A percentile compares a stretch with the other conserved stretches of the same genome.
Evolutionary conservation across 2,329 filamentous ascomycete genomes (phyloP).

Genomic region (Verruconis gallopava): DNA sequence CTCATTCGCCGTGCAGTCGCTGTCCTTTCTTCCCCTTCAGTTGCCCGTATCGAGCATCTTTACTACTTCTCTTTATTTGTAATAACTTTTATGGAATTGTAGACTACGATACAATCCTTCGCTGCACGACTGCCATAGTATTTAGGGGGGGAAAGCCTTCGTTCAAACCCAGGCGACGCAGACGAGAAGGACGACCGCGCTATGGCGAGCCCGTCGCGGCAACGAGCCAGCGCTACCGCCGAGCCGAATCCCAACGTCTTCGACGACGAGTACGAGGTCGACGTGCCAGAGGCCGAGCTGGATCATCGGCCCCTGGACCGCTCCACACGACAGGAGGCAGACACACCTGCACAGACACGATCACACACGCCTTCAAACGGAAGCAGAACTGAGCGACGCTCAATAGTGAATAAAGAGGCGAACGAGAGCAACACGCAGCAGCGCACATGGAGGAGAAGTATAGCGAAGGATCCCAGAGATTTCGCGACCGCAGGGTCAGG

Average conservation of each 20-base stretch:
- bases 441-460: constrained; percentile 5
- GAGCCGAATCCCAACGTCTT: constrained; percentile 29
- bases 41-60: too few relatives aligned
- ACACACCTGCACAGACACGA: constrained; percentile 5
- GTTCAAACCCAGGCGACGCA: too few relatives aligned
- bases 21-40: too few relatives aligned
- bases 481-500: constrained; percentile 15
- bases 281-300: constrained; percentile 20
- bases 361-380: neutral
- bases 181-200: too few relatives aligned
- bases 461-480: constrained; percentile 12
- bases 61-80: too few relatives aligned
- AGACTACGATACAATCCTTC: too few relatives aligned
- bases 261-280: constrained; percentile 34
- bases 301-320: constrained; percentile 15
- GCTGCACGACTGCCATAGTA: too few relatives aligned
- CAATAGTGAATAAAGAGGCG: neutral
- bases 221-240: neutral
- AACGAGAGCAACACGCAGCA: neutral
- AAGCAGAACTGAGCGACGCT: neutral
- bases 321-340: constrained; percentile 20
- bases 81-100: too few relatives aligned
- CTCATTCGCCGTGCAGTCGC: too few relatives aligned
- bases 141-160: too few relatives aligned
- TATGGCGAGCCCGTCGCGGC: neutral